A percentile compares a stretch with the other conserved stretches of the same genome.
Evolutionary conservation across 2,329 filamentous ascomycete genomes (phyloP).

Genomic region (Ilyonectria sp.): DNA sequence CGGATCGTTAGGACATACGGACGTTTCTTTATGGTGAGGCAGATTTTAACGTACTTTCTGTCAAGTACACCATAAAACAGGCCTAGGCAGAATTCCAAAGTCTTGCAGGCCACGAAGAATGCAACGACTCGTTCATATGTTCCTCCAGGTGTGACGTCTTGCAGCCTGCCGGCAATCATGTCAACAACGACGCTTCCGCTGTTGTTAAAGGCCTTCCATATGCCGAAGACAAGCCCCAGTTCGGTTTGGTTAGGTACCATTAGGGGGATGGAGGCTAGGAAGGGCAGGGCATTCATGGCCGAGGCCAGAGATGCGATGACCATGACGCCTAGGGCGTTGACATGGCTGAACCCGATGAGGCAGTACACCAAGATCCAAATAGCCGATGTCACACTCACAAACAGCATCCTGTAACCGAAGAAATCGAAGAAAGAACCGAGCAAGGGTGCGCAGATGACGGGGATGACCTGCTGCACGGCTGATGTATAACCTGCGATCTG

Average conservation of each 20-base stretch:
- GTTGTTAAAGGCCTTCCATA: constrained; percentile 50
- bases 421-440: constrained; percentile 42
- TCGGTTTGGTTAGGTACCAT: constrained; percentile 43
- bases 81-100: constrained; percentile 46
- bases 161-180: constrained; percentile 46
- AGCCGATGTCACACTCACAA: constrained; percentile 45
- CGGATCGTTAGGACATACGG: not conserved
- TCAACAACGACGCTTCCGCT: constrained; percentile 47
- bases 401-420: constrained; percentile 45
- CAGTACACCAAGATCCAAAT: constrained; percentile 40
- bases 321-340: constrained; percentile 45
- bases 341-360: constrained; percentile 42
- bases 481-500: constrained; percentile 49
- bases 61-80: constrained; percentile 42
- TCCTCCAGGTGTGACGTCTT: constrained; percentile 45
- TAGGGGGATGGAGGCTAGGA: constrained; percentile 45
- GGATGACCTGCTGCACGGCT: constrained; percentile 47
- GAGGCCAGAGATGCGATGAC: constrained; percentile 45
- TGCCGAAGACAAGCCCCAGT: constrained; percentile 46
- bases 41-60: constrained; percentile 12
- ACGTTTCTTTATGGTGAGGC: not conserved
- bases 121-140: constrained; percentile 46
- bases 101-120: constrained; percentile 47
- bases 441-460: constrained; percentile 44
- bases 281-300: constrained; percentile 47